Evolutionary conservation across 352 stramenopile species (phyloP), one percentile per base, ranked within the genome.

Genomic region (Pilasporangium apinafurcum): DNA sequence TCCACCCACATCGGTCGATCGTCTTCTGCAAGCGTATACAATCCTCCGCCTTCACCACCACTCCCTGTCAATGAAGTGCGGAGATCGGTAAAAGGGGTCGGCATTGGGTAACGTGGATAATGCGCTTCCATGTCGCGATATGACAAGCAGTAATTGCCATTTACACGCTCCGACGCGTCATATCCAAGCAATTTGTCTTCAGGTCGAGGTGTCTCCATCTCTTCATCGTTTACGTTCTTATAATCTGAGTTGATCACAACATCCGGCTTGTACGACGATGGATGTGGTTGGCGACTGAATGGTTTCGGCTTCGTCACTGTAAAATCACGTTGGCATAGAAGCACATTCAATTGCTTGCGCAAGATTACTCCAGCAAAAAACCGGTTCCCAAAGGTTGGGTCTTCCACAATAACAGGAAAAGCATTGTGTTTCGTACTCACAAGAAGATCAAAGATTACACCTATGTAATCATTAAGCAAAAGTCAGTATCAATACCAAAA

Each of bases 381-480:
- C 22, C 63, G 69, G 36, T 77, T 83, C n/a, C 78, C 76, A 40
- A 91, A 89, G 0, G 75, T 87, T 42, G 78, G 78, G 22, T 92
- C 81, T 25, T 90, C 78, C 8, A 91, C 81, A 36, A 91, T 86
- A 14, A 95, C 84, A 8, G 84, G 84, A 37, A 94, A 95, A 4
- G 74, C 84, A 27, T 95, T 91, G 69, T 95, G 83, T 34, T 78
- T 82, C 4, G 77, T 93, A 29, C 68, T 81, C 34, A 83, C 59
- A n/a, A 95, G 67, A 28, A 92, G 35, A 45, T 98, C 93, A 50
- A 97, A 98, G 17, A 98, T 94, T n/a, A 97, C 83, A 22, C 90
- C 88, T 14, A 53, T 54, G 17, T 5, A 25, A 8, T 4, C 17
- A 21, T 4, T 22, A 16, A 4, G n/a, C 6, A 27, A 12, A 18